Evolutionary conservation across 2,329 filamentous ascomycete genomes (phyloP).

Genomic region (Aspergillus chevalieri): DNA sequence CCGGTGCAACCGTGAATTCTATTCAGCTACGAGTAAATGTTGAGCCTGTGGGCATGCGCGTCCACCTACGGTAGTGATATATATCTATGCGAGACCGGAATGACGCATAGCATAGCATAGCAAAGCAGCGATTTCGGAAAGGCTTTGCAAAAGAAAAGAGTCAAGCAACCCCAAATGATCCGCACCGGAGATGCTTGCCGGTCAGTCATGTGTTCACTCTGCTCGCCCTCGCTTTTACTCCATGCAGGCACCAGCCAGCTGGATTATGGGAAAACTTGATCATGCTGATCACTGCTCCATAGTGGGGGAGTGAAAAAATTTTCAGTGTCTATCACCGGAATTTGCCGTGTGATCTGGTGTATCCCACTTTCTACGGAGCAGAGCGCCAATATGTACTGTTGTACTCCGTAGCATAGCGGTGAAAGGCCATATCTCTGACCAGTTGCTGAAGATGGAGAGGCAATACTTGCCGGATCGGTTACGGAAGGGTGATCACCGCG

Average conservation of each 20-base stretch:
- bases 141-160: too few species aligned
- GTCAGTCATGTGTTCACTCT: background rate
- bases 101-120: too few species aligned
- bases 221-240: background rate
- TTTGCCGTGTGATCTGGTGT: background rate
- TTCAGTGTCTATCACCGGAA: background rate
- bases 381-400: too few species aligned
- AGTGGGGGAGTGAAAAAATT: background rate
- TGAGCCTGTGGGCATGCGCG: too few species aligned
- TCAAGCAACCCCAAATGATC: background rate
- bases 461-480: background rate
- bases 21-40: too few species aligned
- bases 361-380: too few species aligned
- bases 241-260: background rate
- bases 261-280: background rate
- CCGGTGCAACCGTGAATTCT: too few species aligned
- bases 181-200: background rate
- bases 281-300: background rate
- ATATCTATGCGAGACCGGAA: too few species aligned
- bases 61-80: too few species aligned
- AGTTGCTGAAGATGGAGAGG: background rate
- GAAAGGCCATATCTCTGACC: too few species aligned
- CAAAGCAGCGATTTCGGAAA: background rate
- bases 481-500: conserved; percentile 8
- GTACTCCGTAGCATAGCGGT: too few species aligned